Conservation (phyloP, 169 alveolate species). For the Plasmodium sp. region DNA sequence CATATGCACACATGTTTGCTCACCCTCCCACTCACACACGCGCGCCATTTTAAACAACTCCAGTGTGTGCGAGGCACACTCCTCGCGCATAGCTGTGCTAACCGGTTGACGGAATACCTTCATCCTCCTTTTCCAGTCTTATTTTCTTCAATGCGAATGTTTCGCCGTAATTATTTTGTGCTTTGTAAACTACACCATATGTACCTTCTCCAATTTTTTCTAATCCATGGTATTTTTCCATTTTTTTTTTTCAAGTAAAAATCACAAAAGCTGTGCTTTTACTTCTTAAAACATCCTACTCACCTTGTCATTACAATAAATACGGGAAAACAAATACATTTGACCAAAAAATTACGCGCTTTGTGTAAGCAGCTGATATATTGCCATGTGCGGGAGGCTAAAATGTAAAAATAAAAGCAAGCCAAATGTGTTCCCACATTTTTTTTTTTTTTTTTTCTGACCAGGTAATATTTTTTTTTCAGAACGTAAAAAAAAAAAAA, state of each 20-base stretch:
- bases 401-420: not conserved
- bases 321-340: not conserved
- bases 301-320: constrained; percentile 53
- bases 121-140: constrained; percentile 99
- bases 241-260: constrained; percentile 55
- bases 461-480: not conserved
- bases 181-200: constrained; percentile 98
- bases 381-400: not conserved
- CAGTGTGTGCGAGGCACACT: not conserved
- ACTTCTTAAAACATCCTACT: constrained; percentile 17
- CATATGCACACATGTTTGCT: not conserved
- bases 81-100: not conserved
- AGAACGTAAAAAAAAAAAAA: not conserved
- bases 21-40: not conserved
- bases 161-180: constrained; percentile 92
- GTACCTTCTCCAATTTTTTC: constrained; percentile 99
- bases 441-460: constrained; percentile 6
- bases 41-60: not conserved
- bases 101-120: constrained; percentile 95
- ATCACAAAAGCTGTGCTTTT: constrained; percentile 73
- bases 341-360: not conserved
- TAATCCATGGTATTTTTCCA: constrained; percentile 95
- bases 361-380: not conserved
- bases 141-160: constrained; percentile 97
- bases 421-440: not conserved